Evolutionary conservation across 164 flowering plant genomes (phyloP).

Genomic region (Stephania yunnanensis): DNA sequence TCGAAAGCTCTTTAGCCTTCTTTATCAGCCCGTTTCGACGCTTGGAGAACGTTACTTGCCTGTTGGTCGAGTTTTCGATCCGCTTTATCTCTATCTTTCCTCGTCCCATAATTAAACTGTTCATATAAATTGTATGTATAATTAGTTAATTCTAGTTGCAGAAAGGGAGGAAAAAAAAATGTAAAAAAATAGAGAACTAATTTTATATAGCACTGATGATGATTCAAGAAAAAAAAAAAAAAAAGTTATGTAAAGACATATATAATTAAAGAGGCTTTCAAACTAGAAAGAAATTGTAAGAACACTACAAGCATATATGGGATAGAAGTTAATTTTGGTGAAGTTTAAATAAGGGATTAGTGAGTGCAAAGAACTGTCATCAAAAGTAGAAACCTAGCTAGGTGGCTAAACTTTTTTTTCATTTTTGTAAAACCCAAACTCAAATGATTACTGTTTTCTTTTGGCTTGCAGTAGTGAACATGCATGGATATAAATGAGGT

Average conservation of each 20-base stretch:
- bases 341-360: constrained; percentile 21
- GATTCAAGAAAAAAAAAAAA: constrained; percentile 11
- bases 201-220: constrained; percentile 3
- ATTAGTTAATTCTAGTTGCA: neutral
- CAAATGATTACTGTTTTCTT: neutral
- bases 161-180: neutral
- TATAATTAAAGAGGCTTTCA: neutral
- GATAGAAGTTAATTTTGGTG: constrained; percentile 20
- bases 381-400: constrained; percentile 26
- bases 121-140: neutral
- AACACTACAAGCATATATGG: neutral
- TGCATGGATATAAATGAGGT: neutral
- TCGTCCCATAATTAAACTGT: constrained; percentile 36
- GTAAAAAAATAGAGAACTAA: neutral
- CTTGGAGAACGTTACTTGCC: constrained; percentile 59
- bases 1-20: constrained; percentile 51
- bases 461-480: neutral
- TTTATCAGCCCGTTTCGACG: constrained; percentile 49
- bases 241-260: neutral
- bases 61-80: constrained; percentile 46
- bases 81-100: constrained; percentile 58
- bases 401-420: neutral
- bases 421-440: constrained; percentile 3
- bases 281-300: constrained; percentile 12
- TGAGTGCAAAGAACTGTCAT: constrained; percentile 25